Base-by-base conservation (phyloP, 257 asterid species). In the Cynanchum wilfordii region DNA sequence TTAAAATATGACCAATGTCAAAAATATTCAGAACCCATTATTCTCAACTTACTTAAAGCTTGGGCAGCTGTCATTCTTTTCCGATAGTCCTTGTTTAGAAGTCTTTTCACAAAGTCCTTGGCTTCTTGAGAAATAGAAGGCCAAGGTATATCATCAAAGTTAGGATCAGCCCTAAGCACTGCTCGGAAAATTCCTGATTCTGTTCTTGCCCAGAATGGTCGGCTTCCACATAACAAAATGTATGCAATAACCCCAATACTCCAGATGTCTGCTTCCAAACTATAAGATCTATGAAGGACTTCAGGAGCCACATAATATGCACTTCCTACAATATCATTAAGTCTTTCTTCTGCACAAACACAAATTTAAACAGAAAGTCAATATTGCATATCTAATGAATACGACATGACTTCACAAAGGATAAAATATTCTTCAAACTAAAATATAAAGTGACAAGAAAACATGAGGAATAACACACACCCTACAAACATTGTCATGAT, bases 271-370 rank as follows among this genome's bases (percentile, higher is more conserved):
- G 90, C 99, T 81, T 94, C 99, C 78, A 86, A 86, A 77, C 97
- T 92, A 79, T 94, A 94, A 30, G 99, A 91, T 79, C 97, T 86
- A 74, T 94, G 99, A 33, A 94, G 97, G 73, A 91, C 97, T 83
- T 94, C 99, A 19, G 97, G 99, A 73, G 99, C 99, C 79, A 94
- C 99, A 75, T 94, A 94, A 76, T 93, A 93, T 54, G 98, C 98
- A 83, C 98, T 93, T 78, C 98, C 98, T 74, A 94, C 98, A 76
- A 94, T 94, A 83, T 94, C 99, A 75, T 94, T 94, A 72, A 94
- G 89, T 69, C 99, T 90, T 82, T 88, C 96, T 80, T 91, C 99
- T 94, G 89, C 75, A 75, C 8, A 54, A 72, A 49, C 58, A 56
- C 75, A 71, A 36, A 71, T 60, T 70, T 38, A 73, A 30, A 64